phyloP scores from a whole-genome alignment of 176 grass and related monocot genomes.

The Thinopyrum elongatum region DNA sequence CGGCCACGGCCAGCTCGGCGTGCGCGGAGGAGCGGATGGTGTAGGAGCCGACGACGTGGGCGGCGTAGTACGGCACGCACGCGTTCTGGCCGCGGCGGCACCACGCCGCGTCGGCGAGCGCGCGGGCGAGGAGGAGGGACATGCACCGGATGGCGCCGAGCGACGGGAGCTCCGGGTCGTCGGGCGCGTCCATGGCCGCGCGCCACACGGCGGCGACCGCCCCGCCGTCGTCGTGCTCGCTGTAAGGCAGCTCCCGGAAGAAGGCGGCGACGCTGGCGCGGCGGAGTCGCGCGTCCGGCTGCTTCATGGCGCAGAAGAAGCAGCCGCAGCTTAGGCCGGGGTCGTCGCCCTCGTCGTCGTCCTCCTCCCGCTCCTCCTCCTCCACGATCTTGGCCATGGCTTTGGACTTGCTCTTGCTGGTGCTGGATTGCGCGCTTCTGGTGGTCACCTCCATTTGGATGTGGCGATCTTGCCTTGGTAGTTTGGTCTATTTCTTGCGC shows the following conservation, averaged over 20 bases:
- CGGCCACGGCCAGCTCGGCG: constrained; percentile 53
- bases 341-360: background rate
- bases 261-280: constrained; percentile 51
- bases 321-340: constrained; percentile 45
- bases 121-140: constrained; percentile 63
- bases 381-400: constrained; percentile 49
- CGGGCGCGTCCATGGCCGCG: constrained; percentile 71
- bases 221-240: constrained; percentile 23
- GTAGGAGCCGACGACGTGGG: constrained; percentile 81
- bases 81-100: constrained; percentile 45
- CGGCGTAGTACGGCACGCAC: constrained; percentile 81
- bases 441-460: constrained; percentile 31
- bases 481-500: background rate
- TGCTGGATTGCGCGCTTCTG: constrained; percentile 19
- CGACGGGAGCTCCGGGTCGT: constrained; percentile 71
- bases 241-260: constrained; percentile 65
- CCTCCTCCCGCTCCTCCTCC: constrained; percentile 4
- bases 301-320: constrained; percentile 73
- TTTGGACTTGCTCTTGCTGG: constrained; percentile 34
- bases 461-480: background rate
- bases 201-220: constrained; percentile 65
- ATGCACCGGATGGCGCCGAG: constrained; percentile 88
- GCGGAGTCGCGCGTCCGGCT: constrained; percentile 47
- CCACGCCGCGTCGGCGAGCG: constrained; percentile 58
- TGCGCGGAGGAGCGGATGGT: constrained; percentile 73